Evolutionary conservation across 805 yeast species (phyloP), one percentile per base, ranked within the genome.

Genomic region (Candida mattraensis): DNA sequence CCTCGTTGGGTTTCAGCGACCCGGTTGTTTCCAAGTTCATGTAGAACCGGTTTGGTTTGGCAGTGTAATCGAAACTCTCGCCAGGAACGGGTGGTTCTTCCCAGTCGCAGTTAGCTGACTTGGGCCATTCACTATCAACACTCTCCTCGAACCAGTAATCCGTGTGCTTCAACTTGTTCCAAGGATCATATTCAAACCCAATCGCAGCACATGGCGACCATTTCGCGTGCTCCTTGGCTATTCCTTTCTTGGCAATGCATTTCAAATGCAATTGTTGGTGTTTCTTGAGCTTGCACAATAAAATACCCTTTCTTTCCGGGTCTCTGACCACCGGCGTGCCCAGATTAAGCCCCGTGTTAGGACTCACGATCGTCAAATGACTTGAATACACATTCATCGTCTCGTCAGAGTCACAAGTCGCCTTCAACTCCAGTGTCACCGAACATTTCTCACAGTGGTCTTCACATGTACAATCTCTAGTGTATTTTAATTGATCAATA

Each of bases 181-280:
- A 91, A n/a, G 99, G 99, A 56, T 91, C 99, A 57, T 91, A 91
- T 62, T 91, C 99, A 54, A 91, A 91, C 13, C 95, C 97, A 37
- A 91, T 76, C 15, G 98, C 98, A 0, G 97, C 76, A 48, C 95
- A 84, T 9, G 99, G 97, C 5, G 93, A 82, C 99, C 99, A 93
- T 58, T 93, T 93, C 32, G 99, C 96, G 58, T 93, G 99, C 60
- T 93, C 99, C 60, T 89, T 89, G 32, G 96, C 86, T 40, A 88
- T 88, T 28, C 98, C 99, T 68, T 93, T 93, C 64, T 93, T 93
- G 37, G 99, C 99, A 45, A 93, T 83, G 65, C 99, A 93, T 49
- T 83, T 81, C 42, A 93, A 67, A 50, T 83, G 77, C 51, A 93
- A 70, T 58, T 91, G 96, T 67, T 93, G 99, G 53, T 88, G 91